Evolutionary conservation across 169 alveolate genomes (phyloP).

Genomic region (Eimeria maxima): DNA sequence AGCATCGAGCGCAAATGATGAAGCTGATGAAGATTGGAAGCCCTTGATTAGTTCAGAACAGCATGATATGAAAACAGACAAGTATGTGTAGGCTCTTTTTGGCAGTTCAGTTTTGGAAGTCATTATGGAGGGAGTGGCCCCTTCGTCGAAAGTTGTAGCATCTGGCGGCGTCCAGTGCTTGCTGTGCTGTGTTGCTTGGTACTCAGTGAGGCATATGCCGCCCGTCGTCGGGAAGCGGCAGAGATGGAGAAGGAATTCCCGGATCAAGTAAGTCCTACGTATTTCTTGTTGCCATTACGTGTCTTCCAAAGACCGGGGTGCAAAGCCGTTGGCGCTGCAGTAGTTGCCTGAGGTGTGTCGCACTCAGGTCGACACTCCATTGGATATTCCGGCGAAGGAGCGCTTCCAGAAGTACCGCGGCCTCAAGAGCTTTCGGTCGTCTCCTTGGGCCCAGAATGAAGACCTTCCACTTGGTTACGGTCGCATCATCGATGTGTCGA

Average conservation of each 20-base stretch:
- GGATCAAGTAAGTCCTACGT: constrained; percentile 10
- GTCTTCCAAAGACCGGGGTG: not conserved
- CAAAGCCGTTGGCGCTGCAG: not conserved
- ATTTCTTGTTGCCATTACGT: not conserved
- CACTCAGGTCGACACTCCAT: constrained; percentile 83
- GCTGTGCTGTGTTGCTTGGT: not conserved
- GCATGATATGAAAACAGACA: constrained; percentile 36
- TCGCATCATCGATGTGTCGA: constrained; percentile 84
- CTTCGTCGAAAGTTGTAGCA: not conserved
- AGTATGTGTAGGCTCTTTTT: not conserved
- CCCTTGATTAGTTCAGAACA: constrained; percentile 22
- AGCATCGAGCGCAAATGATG: constrained; percentile 23
- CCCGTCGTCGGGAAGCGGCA: constrained; percentile 75
- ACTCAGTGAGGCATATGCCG: constrained; percentile 63
- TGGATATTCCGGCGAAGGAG: constrained; percentile 80
- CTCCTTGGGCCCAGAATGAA: constrained; percentile 87
- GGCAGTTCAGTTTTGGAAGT: not conserved
- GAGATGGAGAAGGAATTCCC: constrained; percentile 78
- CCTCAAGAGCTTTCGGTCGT: constrained; percentile 87
- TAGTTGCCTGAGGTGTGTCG: not conserved
- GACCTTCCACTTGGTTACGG: constrained; percentile 87
- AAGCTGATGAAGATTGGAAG: constrained; percentile 56
- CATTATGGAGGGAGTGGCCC: not conserved
- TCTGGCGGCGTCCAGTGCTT: not conserved
- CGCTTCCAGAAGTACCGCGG: constrained; percentile 89